Conservation (phyloP, 495 filamentous ascomycete genomes). For the Aspergillus saccharolyticus region DNA sequence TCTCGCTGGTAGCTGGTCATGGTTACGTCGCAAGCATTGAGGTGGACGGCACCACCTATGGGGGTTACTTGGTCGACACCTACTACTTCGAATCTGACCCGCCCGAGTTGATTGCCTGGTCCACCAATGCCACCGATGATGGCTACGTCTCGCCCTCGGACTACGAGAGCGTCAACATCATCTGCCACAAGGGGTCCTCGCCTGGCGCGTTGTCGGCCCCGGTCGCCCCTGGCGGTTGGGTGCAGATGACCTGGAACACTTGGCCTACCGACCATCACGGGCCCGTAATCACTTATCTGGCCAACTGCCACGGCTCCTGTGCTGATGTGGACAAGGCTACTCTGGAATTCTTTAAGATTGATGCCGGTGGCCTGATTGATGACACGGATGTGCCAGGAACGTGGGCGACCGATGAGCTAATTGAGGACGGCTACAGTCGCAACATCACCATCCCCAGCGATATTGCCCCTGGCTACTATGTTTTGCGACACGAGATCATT, state of each 20-base stretch:
- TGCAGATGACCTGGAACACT: constrained; percentile 57
- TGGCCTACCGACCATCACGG: constrained; percentile 68
- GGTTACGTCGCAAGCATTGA: constrained; percentile 16
- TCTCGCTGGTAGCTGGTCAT: constrained; percentile 6
- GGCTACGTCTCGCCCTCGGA: constrained; percentile 51
- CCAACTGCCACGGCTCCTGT: constrained; percentile 64
- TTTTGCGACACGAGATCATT: constrained; percentile 73
- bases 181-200: constrained; percentile 58
- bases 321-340: constrained; percentile 54
- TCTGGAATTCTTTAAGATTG: constrained; percentile 74
- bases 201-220: constrained; percentile 48
- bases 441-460: constrained; percentile 59
- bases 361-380: constrained; percentile 53
- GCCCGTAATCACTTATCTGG: constrained; percentile 70
- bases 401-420: constrained; percentile 64
- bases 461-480: constrained; percentile 65
- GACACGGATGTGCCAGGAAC: constrained; percentile 43
- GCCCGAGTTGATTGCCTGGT: constrained; percentile 52
- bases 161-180: constrained; percentile 53
- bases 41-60: constrained; percentile 13
- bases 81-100: constrained; percentile 35
- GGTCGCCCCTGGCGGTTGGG: constrained; percentile 47
- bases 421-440: constrained; percentile 59
- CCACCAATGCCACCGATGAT: constrained; percentile 50
- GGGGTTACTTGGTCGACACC: constrained; percentile 22